Conservation (phyloP, 163 green algal genomes). For the Prototheca cutis region DNA sequence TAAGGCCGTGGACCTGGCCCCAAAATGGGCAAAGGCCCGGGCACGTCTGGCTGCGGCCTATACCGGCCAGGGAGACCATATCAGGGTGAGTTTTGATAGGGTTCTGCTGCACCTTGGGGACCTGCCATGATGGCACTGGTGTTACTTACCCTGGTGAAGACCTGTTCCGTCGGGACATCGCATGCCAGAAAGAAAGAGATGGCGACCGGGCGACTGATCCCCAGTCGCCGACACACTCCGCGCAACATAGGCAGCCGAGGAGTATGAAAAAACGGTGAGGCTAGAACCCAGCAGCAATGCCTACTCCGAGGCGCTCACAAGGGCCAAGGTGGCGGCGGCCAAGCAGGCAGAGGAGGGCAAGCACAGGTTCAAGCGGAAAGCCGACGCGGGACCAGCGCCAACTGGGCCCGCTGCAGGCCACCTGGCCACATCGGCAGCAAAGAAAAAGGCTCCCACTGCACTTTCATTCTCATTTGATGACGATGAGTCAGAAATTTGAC, state of each 20-base stretch:
- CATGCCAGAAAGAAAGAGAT: neutral
- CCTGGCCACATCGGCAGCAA: neutral
- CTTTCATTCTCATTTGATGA: constrained; percentile 40
- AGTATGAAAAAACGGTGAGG: constrained; percentile 44
- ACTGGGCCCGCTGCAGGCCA: neutral
- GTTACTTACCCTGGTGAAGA: neutral
- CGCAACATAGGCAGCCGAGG: constrained; percentile 33
- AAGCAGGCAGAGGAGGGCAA: constrained; percentile 36
- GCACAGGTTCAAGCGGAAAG: constrained; percentile 46
- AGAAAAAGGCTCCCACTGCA: constrained; percentile 17
- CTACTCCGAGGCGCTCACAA: constrained; percentile 27
- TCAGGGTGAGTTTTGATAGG: neutral
- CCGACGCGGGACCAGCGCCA: neutral
- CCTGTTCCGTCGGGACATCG: neutral
- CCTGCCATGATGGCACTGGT: too few relatives aligned
- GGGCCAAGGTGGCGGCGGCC: constrained; percentile 31
- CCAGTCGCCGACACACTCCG: too few relatives aligned
- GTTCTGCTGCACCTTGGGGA: too few relatives aligned
- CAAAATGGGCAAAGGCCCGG: constrained; percentile 52
- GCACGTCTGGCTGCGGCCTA: constrained; percentile 36
- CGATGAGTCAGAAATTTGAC: constrained; percentile 15
- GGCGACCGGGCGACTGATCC: too few relatives aligned
- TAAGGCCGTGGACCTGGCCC: constrained; percentile 39
- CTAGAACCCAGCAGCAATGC: constrained; percentile 55
- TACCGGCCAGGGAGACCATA: constrained; percentile 39